These are phyloP conservation scores for Rhynchospora pubera DNA, from an alignment of 176 grass and related monocot genomes.

Conservation along the genomic window DNA sequence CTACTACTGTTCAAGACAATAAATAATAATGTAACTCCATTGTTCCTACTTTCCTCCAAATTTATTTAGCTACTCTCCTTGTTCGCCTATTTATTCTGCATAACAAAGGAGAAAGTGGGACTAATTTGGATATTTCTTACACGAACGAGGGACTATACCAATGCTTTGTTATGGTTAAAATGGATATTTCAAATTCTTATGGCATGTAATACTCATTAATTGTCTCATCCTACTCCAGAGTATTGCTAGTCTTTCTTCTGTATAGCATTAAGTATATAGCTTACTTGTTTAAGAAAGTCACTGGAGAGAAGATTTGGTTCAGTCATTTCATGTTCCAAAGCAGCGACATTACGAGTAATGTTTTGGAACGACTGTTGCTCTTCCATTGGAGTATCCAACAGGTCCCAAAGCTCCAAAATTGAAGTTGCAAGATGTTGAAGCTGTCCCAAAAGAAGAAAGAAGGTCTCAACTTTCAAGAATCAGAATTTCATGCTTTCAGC, in stretches of 20 bases:
- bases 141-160: background rate
- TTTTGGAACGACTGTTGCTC: constrained; percentile 85
- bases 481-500: background rate
- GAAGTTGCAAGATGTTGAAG: constrained; percentile 78
- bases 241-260: background rate
- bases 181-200: background rate
- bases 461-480: background rate
- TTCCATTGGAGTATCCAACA: constrained; percentile 86
- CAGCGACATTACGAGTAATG: constrained; percentile 64
- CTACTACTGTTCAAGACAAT: background rate
- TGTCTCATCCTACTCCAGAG: background rate
- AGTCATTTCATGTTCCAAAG: constrained; percentile 70
- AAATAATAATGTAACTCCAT: background rate
- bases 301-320: constrained; percentile 59
- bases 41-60: background rate
- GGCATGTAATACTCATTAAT: background rate
- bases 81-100: background rate
- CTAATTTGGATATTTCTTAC: background rate
- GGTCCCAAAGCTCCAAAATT: constrained; percentile 85
- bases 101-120: background rate
- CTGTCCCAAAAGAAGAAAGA: constrained; percentile 17
- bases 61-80: background rate
- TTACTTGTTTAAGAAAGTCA: constrained; percentile 65
- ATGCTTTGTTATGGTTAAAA: background rate
- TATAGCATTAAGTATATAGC: constrained; percentile 12